Evolutionary conservation across 495 filamentous ascomycete species (phyloP), one percentile per base, ranked within the genome.

Genomic region (Echria macrotheca): DNA sequence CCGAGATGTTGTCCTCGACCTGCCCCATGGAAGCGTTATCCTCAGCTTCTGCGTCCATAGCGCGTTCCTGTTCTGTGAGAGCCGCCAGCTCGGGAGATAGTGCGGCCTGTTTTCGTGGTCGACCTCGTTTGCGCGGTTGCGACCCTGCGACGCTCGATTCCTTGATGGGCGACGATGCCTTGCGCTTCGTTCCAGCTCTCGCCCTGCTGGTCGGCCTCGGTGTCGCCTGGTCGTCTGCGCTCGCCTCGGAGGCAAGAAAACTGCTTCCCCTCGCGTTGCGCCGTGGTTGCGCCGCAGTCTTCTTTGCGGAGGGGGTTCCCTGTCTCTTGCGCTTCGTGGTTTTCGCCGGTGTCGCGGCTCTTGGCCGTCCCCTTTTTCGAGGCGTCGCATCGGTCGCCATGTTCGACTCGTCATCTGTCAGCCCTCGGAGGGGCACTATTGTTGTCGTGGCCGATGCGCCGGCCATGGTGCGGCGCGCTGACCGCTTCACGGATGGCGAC

Each of bases 391-490:
- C 57, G 56, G 59, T 61, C n/a, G 41, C 19, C 5, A 54, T 56
- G 42, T 60, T 59, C 24, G 52, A 59, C 42, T 71, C 72, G 8
- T 69, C 64, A 42, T 73, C 68, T 25, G 60, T 69, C 35, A 75
- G 52, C 6, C 75, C 74, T 33, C 74, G 75, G 22, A 80, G 54
- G 7, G 75, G 77, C 15, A 80, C 67, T 5, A 63, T 73, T 5
- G 68, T 73, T 0, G 72, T 69, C 4, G 64, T 73, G 0, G 66
- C 60, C 10, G 58, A 58, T 31, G 44, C 47, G 26, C 19, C 57
- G 60, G 12, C 44, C 38, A 35, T 18, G 35, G 17, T 44, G 5
- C 50, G 39, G 15, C 50, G 48, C 43, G n/a, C 18, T 12, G 45
- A 37, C 6, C 61, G 61, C 11, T 48, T 61, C 5, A 71, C 68